A percentile compares a stretch with the other conserved stretches of the same genome.
Conservation (phyloP, 2,329 filamentous ascomycete species). For the Sphaerulina vaccinii region DNA sequence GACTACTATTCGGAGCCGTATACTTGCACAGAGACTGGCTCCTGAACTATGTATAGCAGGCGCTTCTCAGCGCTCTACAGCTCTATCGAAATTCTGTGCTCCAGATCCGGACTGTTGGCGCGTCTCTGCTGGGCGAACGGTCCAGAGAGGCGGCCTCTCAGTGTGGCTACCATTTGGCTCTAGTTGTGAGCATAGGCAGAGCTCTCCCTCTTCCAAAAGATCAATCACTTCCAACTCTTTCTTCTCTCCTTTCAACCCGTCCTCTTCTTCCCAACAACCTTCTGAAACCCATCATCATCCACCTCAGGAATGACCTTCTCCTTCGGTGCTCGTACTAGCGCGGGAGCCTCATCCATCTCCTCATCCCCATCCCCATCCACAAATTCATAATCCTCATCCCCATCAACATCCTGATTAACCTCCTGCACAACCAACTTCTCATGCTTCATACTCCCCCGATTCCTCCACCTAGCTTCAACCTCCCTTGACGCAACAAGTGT, state of each 20-base stretch:
- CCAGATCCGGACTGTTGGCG: no score
- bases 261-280: constrained; percentile 41
- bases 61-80: no score
- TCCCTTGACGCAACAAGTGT: constrained; percentile 81
- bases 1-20: no score
- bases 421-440: constrained; percentile 59
- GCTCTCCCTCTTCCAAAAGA: constrained; percentile 4
- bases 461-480: constrained; percentile 67
- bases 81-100: no score
- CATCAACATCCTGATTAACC: constrained; percentile 55
- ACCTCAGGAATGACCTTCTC: constrained; percentile 62
- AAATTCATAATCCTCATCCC: constrained; percentile 46
- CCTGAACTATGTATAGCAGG: no score
- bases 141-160: no score
- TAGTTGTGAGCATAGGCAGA: not conserved
- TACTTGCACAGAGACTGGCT: no score
- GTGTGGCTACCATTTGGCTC: no score
- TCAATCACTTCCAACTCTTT: no score
- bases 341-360: constrained; percentile 61
- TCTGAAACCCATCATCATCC: constrained; percentile 44
- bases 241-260: constrained; percentile 14
- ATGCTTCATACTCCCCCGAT: constrained; percentile 64
- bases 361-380: constrained; percentile 58
- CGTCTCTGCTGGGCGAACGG: no score
- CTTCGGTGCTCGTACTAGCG: constrained; percentile 48